Evolutionary conservation across 2,329 filamentous ascomycete species (phyloP).

Genomic region (Nothomitra cinnamomea): DNA sequence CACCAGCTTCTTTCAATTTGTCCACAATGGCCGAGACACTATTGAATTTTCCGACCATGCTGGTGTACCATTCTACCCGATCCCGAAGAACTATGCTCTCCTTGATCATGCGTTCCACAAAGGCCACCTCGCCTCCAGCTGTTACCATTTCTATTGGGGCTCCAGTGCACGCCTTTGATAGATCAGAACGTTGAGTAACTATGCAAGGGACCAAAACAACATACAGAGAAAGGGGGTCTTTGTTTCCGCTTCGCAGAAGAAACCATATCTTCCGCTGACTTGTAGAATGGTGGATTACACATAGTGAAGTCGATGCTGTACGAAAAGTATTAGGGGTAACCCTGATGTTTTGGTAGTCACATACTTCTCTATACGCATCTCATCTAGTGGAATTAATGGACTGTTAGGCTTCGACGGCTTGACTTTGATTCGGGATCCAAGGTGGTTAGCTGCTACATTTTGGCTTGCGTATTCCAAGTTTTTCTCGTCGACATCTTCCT

Average conservation of each 20-base stretch:
- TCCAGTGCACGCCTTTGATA: constrained; percentile 44
- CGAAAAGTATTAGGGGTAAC: not conserved
- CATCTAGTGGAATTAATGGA: constrained; percentile 46
- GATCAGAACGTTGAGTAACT: not conserved
- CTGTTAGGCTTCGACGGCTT: constrained; percentile 34
- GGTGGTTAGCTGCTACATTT: constrained; percentile 50
- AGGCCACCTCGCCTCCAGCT: constrained; percentile 57
- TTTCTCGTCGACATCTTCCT: constrained; percentile 53
- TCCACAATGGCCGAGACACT: constrained; percentile 44
- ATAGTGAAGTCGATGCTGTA: constrained; percentile 62
- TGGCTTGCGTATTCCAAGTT: constrained; percentile 47
- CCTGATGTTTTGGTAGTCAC: not conserved
- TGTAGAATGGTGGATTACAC: constrained; percentile 91
- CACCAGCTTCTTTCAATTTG: constrained; percentile 34
- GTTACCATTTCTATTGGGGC: constrained; percentile 74
- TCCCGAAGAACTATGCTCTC: constrained; percentile 46
- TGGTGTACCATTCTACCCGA: constrained; percentile 70
- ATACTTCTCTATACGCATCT: constrained; percentile 27
- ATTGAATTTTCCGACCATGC: constrained; percentile 76
- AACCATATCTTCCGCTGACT: constrained; percentile 51
- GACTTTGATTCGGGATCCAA: constrained; percentile 48
- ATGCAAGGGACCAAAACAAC: constrained; percentile 15
- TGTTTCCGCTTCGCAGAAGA: constrained; percentile 48
- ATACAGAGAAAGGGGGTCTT: constrained; percentile 50
- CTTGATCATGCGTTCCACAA: constrained; percentile 51